Conservation (phyloP, 164 flowering plant genomes). For the Macadamia tetraphylla region DNA sequence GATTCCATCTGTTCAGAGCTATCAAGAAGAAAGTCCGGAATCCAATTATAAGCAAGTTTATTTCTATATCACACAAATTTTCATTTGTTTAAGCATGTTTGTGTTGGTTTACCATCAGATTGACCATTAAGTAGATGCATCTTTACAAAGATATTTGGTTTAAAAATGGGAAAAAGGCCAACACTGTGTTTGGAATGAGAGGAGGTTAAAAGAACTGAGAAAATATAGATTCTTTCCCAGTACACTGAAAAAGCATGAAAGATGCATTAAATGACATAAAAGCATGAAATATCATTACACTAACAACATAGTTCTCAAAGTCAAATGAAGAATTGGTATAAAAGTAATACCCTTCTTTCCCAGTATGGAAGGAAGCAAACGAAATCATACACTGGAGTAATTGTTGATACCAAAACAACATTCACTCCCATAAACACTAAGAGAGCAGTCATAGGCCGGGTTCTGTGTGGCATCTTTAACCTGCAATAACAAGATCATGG, state of each 20-base stretch:
- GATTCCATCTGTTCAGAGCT: not conserved
- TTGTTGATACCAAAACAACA: constrained; percentile 24
- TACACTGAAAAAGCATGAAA: not conserved
- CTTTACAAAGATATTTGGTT: not conserved
- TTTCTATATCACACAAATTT: too few species aligned
- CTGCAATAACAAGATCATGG: too few species aligned
- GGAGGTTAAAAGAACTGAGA: too few species aligned
- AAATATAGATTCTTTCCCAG: not conserved
- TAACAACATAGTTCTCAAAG: not conserved
- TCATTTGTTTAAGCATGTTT: too few species aligned
- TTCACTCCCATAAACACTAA: constrained; percentile 52
- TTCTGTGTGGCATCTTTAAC: constrained; percentile 37
- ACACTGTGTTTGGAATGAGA: too few species aligned
- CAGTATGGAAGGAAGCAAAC: constrained; percentile 23
- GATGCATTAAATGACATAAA: not conserved
- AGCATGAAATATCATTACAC: not conserved
- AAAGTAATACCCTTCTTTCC: constrained; percentile 18
- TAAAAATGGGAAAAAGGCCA: too few species aligned
- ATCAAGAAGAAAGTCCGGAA: not conserved
- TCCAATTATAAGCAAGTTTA: not conserved
- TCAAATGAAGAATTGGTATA: not conserved
- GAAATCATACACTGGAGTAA: constrained; percentile 21
- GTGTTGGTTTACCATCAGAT: not conserved
- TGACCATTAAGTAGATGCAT: not conserved
- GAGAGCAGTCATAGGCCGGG: constrained; percentile 47